Evolutionary conservation across 2,329 filamentous ascomycete genomes (phyloP), one percentile per base, ranked within the genome.

Genomic region (Botrytis byssoidea): DNA sequence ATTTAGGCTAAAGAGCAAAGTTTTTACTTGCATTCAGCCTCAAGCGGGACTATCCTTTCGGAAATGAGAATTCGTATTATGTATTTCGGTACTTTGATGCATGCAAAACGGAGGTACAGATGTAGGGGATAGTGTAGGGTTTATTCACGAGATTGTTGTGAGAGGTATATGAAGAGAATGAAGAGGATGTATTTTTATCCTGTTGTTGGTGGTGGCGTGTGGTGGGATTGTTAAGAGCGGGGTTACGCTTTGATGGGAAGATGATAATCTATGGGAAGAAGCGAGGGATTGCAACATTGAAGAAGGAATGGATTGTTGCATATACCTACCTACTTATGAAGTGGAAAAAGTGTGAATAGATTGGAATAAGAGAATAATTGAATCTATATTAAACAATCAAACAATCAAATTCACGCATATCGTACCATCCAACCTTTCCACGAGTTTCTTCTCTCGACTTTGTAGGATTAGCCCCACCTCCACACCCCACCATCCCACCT

Each of bases 1-100:
- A 42, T 67, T 57, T 68, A 68, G 66, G 66, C 66, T 68, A 32
- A 57, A 68, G 9, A 37, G 12, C 22, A 68, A 42, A 22, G 2
- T 16, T 37, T 35, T 35, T 40, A 25, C 42, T 35, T 35, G 29
- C 20, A 66, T 66, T 48, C 29, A 66, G 63, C 63, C 63, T 66
- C 29, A 66, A 48, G 65, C 46, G 65, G 46, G 64, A 20, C 32
- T 12, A 3, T n/a, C 8, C 25, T 67, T 25, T 35, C 63, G 32
- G 64, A 67, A 48, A 48, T 32, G 44, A 40, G 32, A 3, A 10
- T n/a, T 48, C 12, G 32, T 66, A 48, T 22, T 10, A 22, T 46
- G 20, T 0, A 7, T 18, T 3, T 44, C 25, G 63, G 25, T 20
- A 66, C n/a, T 48, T 66, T 48, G 25, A 32, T 66, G 42, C 40